Conservation (phyloP, 306 rosid species). For the Cicer pinnatifidum region DNA sequence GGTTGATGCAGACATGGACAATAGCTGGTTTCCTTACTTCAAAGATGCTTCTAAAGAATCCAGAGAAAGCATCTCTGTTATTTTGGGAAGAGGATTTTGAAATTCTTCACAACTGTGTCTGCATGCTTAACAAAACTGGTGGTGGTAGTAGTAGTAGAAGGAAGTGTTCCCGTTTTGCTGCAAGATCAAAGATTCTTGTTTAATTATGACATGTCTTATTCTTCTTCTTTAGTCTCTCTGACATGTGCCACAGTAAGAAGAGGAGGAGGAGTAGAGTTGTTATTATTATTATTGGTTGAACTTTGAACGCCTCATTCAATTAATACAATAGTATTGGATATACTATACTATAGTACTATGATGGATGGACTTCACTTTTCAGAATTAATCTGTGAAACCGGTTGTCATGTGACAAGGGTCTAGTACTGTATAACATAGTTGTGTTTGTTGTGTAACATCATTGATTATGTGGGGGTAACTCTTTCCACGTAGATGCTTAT, state of each 20-base stretch:
- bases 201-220: constrained; percentile 43
- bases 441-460: constrained; percentile 38
- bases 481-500: not conserved
- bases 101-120: constrained; percentile 88
- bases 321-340: constrained; percentile 24
- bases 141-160: constrained; percentile 42
- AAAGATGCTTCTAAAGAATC: constrained; percentile 82
- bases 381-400: not conserved
- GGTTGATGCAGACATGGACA: constrained; percentile 90
- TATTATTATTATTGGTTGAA: constrained; percentile 10
- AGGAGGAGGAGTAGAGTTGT: constrained; percentile 17
- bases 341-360: not conserved
- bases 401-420: too few relatives aligned
- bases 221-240: constrained; percentile 15
- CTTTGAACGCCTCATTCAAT: constrained; percentile 12
- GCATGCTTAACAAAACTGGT: constrained; percentile 77
- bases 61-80: constrained; percentile 80
- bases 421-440: not conserved
- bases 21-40: constrained; percentile 88
- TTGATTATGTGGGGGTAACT: constrained; percentile 25
- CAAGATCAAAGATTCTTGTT: constrained; percentile 72
- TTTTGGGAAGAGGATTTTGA: constrained; percentile 97
- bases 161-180: constrained; percentile 83
- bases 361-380: constrained; percentile 26
- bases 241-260: not conserved